Conservation (phyloP, 768 basidiomycete species). For the Suillus lakei region DNA sequence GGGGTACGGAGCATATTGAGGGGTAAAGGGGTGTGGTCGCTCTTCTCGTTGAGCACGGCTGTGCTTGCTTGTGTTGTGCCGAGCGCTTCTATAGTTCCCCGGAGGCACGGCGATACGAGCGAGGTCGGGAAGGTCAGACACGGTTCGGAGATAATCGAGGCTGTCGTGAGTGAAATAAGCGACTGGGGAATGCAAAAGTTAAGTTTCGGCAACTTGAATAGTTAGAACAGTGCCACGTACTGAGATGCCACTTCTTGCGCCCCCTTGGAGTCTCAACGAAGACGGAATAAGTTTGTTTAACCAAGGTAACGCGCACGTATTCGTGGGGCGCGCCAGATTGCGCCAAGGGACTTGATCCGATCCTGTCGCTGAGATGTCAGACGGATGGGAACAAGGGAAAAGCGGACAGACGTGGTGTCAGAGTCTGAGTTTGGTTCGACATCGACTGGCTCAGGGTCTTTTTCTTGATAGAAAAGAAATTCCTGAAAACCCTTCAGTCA, state of each 20-base stretch:
- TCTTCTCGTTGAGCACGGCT: conserved; percentile 38
- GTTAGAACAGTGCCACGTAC: conserved; percentile 44
- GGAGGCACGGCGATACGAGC: conserved; percentile 57
- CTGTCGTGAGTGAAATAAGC: conserved; percentile 78
- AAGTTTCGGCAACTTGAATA: conserved; percentile 4
- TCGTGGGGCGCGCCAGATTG: conserved; percentile 32
- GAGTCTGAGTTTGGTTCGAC: conserved; percentile 55
- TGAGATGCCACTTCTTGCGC: conserved; percentile 83
- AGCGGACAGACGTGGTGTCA: conserved; percentile 47
- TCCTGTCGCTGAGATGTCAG: conserved; percentile 24
- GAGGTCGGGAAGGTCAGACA: conserved; percentile 64
- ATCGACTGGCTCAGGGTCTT: conserved; percentile 54
- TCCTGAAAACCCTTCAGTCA: conserved; percentile 48
- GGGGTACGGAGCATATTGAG: conserved; percentile 38
- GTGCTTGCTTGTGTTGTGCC: conserved; percentile 54
- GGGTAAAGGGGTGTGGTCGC: conserved; percentile 21
- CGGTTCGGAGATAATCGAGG: conserved; percentile 55
- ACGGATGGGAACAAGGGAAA: not conserved
- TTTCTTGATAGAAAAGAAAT: conserved; percentile 79
- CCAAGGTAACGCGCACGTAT: conserved; percentile 52
- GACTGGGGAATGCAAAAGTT: conserved; percentile 45
- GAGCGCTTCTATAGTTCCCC: conserved; percentile 69
- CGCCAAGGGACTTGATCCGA: conserved; percentile 34
- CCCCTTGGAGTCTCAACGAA: conserved; percentile 69
- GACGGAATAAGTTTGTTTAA: conserved; percentile 84